Percentiles rank a stretch among this genome's conserved stretches.
Evolutionary conservation across 2,329 filamentous ascomycete genomes (phyloP).

Genomic region (Pestalotiopsis sp.): DNA sequence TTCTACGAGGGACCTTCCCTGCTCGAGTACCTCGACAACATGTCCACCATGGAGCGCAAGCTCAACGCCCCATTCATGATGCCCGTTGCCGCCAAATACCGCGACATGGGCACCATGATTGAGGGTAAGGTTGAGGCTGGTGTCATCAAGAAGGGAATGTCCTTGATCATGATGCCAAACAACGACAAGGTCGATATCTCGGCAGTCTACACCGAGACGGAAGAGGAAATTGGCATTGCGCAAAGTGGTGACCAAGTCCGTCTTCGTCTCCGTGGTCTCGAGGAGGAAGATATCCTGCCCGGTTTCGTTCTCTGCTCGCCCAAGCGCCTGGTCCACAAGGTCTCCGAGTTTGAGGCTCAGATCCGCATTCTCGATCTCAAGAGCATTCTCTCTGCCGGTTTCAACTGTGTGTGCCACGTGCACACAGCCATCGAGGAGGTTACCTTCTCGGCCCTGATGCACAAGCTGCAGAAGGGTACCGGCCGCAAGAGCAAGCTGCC

Average conservation of each 20-base stretch:
- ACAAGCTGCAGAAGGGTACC: slow-evolving; percentile 95
- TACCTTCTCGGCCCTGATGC: slow-evolving; percentile 83
- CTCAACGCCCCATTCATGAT: slow-evolving; percentile 99
- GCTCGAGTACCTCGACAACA: slow-evolving; percentile 92
- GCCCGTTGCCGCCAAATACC: slow-evolving; percentile 94
- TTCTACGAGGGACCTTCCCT: slow-evolving; percentile 92
- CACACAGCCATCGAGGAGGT: slow-evolving; percentile 98
- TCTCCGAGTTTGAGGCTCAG: slow-evolving; percentile 89
- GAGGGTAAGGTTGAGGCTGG: slow-evolving; percentile 97
- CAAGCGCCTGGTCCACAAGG: slow-evolving; percentile 90
- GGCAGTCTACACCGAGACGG: slow-evolving; percentile 91
- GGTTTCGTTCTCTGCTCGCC: slow-evolving; percentile 96
- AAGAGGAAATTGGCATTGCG: slow-evolving; percentile 82
- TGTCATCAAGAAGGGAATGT: slow-evolving; percentile 87
- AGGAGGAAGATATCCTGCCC: slow-evolving; percentile 95
- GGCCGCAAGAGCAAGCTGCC: slow-evolving; percentile 90
- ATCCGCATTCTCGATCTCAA: slow-evolving; percentile 94
- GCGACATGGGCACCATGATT: slow-evolving; percentile 95
- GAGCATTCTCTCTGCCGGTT: slow-evolving; percentile 89
- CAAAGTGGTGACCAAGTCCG: slow-evolving; percentile 96
- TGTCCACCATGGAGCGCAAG: slow-evolving; percentile 93
- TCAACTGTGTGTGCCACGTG: slow-evolving; percentile 97
- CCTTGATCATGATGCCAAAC: slow-evolving; percentile 94
- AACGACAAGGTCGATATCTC: slow-evolving; percentile 78
- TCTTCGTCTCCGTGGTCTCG: slow-evolving; percentile 87